Percentiles rank a stretch among this genome's conserved stretches.
These are phyloP conservation scores for Aspergillus pseudotamarii DNA, from an alignment of 2,329 filamentous ascomycete species.

Conservation along the genomic window DNA sequence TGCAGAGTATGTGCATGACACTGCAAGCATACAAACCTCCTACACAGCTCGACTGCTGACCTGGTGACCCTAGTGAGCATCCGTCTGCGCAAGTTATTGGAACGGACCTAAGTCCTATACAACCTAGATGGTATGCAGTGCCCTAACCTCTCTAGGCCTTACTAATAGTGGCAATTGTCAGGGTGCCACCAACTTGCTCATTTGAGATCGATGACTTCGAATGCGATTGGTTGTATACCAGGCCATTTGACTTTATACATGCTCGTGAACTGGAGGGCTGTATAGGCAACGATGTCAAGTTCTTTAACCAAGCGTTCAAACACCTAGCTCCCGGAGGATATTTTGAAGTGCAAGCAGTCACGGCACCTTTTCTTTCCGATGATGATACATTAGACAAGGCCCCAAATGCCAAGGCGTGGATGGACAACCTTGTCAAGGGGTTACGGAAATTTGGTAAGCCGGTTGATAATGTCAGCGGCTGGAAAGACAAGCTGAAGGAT, in stretches of 20 bases:
- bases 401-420: not conserved
- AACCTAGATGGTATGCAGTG: not conserved
- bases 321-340: not conserved
- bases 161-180: not conserved
- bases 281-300: not conserved
- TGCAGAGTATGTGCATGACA: not conserved
- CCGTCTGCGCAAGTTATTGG: not conserved
- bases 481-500: not conserved
- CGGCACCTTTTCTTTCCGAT: not conserved
- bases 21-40: too few species aligned
- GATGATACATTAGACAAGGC: not conserved
- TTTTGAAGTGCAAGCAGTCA: not conserved
- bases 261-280: slow-evolving; percentile 2
- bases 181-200: not conserved
- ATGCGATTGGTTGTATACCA: not conserved
- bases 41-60: not conserved
- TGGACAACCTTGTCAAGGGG: not conserved
- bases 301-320: not conserved
- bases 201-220: slow-evolving; percentile 1
- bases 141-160: too few species aligned
- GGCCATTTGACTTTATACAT: slow-evolving; percentile 1
- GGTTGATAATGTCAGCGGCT: not conserved
- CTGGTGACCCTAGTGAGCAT: not conserved
- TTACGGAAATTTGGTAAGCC: not conserved
- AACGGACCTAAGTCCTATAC: not conserved